Conservation (phyloP, 2,329 filamentous ascomycete species). For the Phyllosticta citrichinensis region DNA sequence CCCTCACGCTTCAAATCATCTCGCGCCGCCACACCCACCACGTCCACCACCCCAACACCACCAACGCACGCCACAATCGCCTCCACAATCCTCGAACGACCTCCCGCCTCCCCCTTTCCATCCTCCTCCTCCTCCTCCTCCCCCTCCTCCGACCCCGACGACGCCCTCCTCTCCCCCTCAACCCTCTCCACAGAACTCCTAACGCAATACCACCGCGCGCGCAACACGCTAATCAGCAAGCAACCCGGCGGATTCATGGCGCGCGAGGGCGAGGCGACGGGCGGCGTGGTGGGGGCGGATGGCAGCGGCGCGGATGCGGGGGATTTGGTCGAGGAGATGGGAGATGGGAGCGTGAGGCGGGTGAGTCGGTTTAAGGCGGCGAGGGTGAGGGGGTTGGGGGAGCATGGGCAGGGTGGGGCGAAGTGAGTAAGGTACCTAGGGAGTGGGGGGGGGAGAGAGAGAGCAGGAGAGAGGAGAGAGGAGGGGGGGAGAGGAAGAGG, state of each 20-base stretch:
- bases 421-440: background rate
- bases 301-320: conserved; percentile 45
- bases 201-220: conserved; percentile 70
- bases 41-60: conserved; percentile 26
- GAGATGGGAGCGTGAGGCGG: conserved; percentile 48
- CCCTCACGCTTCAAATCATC: conserved; percentile 33
- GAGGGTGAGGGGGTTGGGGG: conserved; percentile 34
- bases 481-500: background rate
- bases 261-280: conserved; percentile 55
- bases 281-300: conserved; percentile 58
- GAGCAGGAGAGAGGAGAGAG: no score
- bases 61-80: conserved; percentile 46
- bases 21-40: conserved; percentile 15
- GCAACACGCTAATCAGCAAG: conserved; percentile 72
- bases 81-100: conserved; percentile 46
- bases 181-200: conserved; percentile 69
- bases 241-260: conserved; percentile 73
- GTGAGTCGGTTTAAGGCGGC: conserved; percentile 68
- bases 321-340: conserved; percentile 57
- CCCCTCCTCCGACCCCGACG: conserved; percentile 17
- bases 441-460: no score
- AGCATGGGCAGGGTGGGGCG: conserved; percentile 13
- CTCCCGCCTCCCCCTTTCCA: no score
- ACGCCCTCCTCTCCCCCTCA: conserved; percentile 53
- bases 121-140: conserved; percentile 15